Evolutionary conservation across 129 eudicot species (phyloP).

Genomic region (Escallonia rubra): DNA sequence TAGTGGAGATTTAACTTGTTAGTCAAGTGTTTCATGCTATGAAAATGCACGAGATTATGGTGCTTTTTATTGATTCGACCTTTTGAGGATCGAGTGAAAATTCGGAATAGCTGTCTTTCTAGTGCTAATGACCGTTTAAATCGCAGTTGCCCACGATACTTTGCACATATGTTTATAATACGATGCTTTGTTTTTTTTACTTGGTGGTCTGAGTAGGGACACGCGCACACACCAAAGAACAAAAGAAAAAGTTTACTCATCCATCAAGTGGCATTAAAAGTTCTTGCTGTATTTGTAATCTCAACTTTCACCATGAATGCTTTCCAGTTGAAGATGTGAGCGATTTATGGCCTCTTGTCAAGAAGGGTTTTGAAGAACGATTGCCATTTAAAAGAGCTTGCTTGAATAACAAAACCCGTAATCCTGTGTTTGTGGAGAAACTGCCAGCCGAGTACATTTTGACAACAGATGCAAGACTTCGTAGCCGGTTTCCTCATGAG

Average conservation of each 20-base stretch:
- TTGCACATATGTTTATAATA: no score
- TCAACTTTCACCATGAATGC: neutral
- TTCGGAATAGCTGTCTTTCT: neutral
- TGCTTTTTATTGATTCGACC: neutral
- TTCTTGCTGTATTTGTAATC: constrained; percentile 2
- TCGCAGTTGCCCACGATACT: no score
- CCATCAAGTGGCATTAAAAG: neutral
- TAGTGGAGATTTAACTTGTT: no score
- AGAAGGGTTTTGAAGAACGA: constrained; percentile 67
- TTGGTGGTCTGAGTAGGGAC: no score
- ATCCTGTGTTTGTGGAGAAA: constrained; percentile 62
- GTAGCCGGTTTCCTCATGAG: constrained; percentile 78
- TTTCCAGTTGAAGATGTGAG: constrained; percentile 90
- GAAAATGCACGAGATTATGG: neutral
- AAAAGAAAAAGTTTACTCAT: no score
- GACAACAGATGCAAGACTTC: constrained; percentile 84
- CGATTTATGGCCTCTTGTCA: constrained; percentile 87
- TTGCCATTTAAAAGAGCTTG: constrained; percentile 69
- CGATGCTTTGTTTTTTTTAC: no score
- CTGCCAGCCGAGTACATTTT: constrained; percentile 71
- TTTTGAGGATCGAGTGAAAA: neutral
- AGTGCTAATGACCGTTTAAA: no score
- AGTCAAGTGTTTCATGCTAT: no score
- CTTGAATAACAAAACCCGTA: constrained; percentile 82
- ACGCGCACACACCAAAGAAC: no score